These are phyloP conservation scores for Fistulinella staudtii DNA, from an alignment of 1,284 basidiomycete genomes.

Conservation along the genomic window DNA sequence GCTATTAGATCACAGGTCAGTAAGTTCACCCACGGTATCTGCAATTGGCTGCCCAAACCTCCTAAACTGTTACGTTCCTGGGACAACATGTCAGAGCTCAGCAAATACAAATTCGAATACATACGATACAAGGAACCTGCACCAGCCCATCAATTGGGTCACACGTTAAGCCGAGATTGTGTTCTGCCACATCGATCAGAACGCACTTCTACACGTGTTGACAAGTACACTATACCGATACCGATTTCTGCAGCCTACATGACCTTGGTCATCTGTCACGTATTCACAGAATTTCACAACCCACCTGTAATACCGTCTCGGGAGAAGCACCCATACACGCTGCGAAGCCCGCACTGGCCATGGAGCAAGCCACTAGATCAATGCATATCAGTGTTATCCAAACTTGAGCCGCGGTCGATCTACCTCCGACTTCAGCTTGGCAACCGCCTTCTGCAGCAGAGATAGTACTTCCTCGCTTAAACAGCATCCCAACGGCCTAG, in stretches of 20 bases:
- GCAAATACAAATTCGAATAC: constrained; percentile 26
- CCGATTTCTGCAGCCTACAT: constrained; percentile 90
- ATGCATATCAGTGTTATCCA: constrained; percentile 1
- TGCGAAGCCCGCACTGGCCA: constrained; percentile 91
- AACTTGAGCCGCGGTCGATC: constrained; percentile 11
- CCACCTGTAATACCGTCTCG: constrained; percentile 72
- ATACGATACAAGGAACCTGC: constrained; percentile 90
- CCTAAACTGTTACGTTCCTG: constrained; percentile 85
- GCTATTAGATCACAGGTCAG: constrained; percentile 39
- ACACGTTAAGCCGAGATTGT: constrained; percentile 86
- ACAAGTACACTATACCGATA: constrained; percentile 56
- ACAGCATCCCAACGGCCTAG: constrained; percentile 91
- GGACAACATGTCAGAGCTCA: constrained; percentile 1
- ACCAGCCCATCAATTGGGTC: constrained; percentile 92
- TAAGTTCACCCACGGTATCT: constrained; percentile 6
- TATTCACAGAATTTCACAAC: constrained; percentile 12
- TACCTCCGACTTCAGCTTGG: constrained; percentile 82
- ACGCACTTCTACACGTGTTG: constrained; percentile 2
- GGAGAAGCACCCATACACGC: constrained; percentile 89
- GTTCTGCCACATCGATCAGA: constrained; percentile 47
- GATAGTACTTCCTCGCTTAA: constrained; percentile 95
- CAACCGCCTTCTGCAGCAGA: constrained; percentile 93
- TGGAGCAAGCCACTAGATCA: constrained; percentile 74
- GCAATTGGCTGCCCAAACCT: constrained; percentile 41
- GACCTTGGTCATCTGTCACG: constrained; percentile 10